Conservation (phyloP, 768 basidiomycete species). For the Termitomyces sp. region DNA sequence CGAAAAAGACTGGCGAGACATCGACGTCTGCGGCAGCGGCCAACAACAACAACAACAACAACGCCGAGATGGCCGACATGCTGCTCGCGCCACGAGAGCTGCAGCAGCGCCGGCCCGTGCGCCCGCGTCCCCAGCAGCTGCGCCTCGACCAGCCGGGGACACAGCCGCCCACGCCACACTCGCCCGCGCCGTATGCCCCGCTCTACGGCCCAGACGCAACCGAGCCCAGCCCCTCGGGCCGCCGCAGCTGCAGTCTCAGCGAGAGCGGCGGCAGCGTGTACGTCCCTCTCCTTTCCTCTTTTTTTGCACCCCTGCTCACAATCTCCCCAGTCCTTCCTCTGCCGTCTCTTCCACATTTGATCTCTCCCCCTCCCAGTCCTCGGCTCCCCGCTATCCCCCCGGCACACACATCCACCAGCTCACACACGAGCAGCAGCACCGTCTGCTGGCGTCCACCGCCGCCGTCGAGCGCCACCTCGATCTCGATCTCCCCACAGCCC, state of each 20-base stretch:
- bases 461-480: too few relatives aligned
- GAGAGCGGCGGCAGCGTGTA: slow-evolving; percentile 9
- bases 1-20: slow-evolving; percentile 1
- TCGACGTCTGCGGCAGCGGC: neutral
- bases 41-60: too few relatives aligned
- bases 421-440: neutral
- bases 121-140: neutral
- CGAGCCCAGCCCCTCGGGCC: neutral
- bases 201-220: neutral
- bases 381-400: neutral
- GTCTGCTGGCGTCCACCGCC: neutral
- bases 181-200: neutral
- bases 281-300: neutral
- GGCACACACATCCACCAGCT: neutral
- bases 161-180: neutral
- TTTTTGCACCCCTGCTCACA: too few relatives aligned
- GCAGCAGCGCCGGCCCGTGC: neutral
- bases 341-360: slow-evolving; percentile 12
- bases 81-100: neutral
- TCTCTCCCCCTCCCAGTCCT: neutral
- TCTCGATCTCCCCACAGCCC: neutral
- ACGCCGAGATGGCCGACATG: slow-evolving; percentile 2
- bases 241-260: slow-evolving; percentile 6
- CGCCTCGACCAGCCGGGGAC: neutral
- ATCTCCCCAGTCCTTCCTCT: neutral